Base-by-base conservation (phyloP, 306 rosid species). In the Hippophae rhamnoides region DNA sequence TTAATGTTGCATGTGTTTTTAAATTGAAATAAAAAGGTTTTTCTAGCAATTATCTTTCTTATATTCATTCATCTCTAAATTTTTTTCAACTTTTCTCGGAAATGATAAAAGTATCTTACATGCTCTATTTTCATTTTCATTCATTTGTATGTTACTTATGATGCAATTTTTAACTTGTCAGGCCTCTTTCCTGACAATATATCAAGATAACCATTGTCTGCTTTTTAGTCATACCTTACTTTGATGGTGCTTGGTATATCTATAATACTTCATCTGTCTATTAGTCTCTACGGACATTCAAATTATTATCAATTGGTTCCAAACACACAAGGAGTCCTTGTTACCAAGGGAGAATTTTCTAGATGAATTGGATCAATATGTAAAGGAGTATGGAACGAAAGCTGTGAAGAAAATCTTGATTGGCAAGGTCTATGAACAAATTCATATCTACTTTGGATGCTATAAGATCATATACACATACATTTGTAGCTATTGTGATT, bases 141-240 rank as follows among this genome's bases (percentile, higher is more conserved):
- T 31, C 38, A 38, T 54, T 23, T 65, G 18, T 41, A 64, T 53
- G 43, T 60, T 61, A 52, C 69, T 45, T 46, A 7, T 18, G 10
- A 67, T 64, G 45, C 50, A 47, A 7, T 66, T 45, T 31, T 57
- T 25, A 13, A 78, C n/a, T 44, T 40, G 26, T 56, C 72, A 81
- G 92, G 85, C 63, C 76, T 42, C 64, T 46, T 41, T 40, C 74
- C 49, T 84, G 92, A 85, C 71, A 41, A 54, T 68, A 76, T 74
- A 43, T 79, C n/a, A 84, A 76, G 81, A 72, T 84, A 40, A 27
- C 72, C 66, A 74, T 81, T 45, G 69, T 81, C 56, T 48, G 57
- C 54, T 79, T 40, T 54, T 72, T 84, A 52, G 71, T 70, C 48
- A 43, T 69, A 8, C 87, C 92, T 1, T 74, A 74, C 66, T 84